phyloP scores from a whole-genome alignment of 1,284 basidiomycete genomes.

The Fomitopsis pinicola region DNA sequence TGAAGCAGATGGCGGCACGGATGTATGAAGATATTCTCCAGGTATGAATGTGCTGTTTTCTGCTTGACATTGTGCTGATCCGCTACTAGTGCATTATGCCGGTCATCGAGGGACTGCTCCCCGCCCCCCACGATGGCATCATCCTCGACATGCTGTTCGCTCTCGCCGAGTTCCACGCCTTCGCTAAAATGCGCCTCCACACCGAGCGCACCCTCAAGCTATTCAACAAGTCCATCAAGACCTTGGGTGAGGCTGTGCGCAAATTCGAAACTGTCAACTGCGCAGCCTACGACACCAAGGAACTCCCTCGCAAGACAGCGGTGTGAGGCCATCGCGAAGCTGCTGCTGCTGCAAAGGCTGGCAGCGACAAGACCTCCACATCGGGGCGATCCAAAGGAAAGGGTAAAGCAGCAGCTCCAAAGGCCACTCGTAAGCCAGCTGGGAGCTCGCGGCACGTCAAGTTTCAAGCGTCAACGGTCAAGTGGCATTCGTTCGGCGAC shows the following conservation, averaged over 20 bases:
- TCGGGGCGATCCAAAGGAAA: background rate
- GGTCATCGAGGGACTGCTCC: slow-evolving; percentile 26
- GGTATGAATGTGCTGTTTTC: slow-evolving; percentile 6
- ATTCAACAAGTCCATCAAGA: background rate
- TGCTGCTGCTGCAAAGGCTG: background rate
- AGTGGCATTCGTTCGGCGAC: too few species aligned
- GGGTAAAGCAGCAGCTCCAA: background rate
- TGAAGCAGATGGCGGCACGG: slow-evolving; percentile 25
- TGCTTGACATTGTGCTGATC: too few species aligned
- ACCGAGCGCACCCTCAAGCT: background rate
- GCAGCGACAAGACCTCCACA: background rate
- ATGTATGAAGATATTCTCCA: slow-evolving; percentile 29
- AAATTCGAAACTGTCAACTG: background rate
- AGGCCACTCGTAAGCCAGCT: too few species aligned
- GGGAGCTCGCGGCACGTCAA: too few species aligned
- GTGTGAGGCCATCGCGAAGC: background rate
- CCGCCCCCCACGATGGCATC: background rate
- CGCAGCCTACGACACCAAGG: slow-evolving; percentile 1
- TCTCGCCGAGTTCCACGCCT: slow-evolving; percentile 7
- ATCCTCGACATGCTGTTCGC: slow-evolving; percentile 11
- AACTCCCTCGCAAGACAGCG: background rate
- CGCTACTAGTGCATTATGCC: slow-evolving; percentile 26
- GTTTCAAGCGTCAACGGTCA: too few species aligned
- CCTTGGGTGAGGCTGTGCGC: background rate
- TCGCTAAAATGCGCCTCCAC: background rate